Conservation (phyloP, 2,329 filamentous ascomycete genomes). For the Lachnellula cervina region DNA sequence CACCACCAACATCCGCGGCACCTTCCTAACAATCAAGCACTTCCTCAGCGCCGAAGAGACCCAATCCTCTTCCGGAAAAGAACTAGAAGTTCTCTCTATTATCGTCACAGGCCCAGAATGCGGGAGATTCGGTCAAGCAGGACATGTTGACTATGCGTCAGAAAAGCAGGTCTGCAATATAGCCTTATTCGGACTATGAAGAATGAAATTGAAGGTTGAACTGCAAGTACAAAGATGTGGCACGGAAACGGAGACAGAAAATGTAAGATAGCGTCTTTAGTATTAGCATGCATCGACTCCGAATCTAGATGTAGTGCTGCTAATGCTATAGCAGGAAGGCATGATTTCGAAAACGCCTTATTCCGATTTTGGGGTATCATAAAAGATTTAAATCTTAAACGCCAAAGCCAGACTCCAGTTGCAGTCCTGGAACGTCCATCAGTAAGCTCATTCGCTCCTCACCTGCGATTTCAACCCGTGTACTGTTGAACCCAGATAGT, state of each 20-base stretch:
- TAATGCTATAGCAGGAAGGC: not conserved
- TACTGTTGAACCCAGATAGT: conserved; percentile 12
- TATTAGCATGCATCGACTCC: not conserved
- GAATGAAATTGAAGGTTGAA: conserved; percentile 50
- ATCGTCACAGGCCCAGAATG: conserved; percentile 50
- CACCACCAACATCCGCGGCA: conserved; percentile 45
- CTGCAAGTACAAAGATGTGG: conserved; percentile 39
- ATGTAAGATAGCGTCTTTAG: not conserved
- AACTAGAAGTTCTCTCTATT: conserved; percentile 46
- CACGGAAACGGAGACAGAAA: conserved; percentile 25
- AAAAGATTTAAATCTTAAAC: not conserved
- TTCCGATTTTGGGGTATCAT: not conserved
- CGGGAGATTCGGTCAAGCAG: conserved; percentile 31
- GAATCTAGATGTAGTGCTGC: not conserved
- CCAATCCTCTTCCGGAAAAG: conserved; percentile 34
- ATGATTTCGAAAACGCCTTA: not conserved
- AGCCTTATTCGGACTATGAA: conserved; percentile 48
- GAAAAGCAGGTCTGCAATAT: conserved; percentile 48
- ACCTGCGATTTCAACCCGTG: not conserved
- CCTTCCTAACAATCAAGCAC: conserved; percentile 52
- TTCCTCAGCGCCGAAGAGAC: conserved; percentile 39
- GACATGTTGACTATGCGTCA: conserved; percentile 42
- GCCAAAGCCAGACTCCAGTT: not conserved
- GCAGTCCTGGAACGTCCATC: not conserved
- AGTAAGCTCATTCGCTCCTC: not conserved